A percentile compares a stretch with the other conserved stretches of the same genome.
These are phyloP conservation scores for Parastagonospora nodorum DNA, from an alignment of 2,329 filamentous ascomycete genomes.

Conservation along the genomic window DNA sequence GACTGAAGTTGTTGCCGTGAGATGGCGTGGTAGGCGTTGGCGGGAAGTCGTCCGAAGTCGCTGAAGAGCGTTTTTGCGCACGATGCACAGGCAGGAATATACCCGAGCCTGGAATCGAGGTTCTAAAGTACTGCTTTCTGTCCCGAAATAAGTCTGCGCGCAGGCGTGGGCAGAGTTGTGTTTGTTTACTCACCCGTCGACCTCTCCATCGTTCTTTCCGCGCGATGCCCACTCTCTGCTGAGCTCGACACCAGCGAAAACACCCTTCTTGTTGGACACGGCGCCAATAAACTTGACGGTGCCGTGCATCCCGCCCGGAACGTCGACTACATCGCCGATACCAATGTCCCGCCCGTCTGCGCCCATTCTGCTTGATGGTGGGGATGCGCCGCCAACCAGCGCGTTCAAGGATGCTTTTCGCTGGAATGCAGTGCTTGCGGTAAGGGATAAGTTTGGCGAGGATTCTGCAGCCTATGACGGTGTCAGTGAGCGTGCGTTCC, in stretches of 20 bases:
- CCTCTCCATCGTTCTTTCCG: constrained; percentile 95
- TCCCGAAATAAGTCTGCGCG: constrained; percentile 9
- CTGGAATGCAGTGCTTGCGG: constrained; percentile 56
- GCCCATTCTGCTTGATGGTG: constrained; percentile 50
- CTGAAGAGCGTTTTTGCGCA: constrained; percentile 70
- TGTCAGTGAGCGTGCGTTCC: background rate
- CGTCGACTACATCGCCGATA: constrained; percentile 84
- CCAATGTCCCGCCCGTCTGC: constrained; percentile 61
- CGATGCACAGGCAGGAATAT: constrained; percentile 92
- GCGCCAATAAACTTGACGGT: constrained; percentile 85
- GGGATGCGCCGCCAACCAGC: constrained; percentile 60
- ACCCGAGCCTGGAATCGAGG: constrained; percentile 76
- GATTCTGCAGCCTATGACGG: constrained; percentile 38
- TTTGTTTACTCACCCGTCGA: constrained; percentile 74
- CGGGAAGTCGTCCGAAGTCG: constrained; percentile 61
- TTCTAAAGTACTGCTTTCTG: constrained; percentile 76
- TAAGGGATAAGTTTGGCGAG: constrained; percentile 49
- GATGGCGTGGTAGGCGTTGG: constrained; percentile 72
- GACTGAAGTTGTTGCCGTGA: constrained; percentile 58
- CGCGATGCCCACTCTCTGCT: constrained; percentile 76
- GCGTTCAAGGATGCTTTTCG: constrained; percentile 75
- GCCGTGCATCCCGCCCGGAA: constrained; percentile 90
- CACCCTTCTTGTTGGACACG: constrained; percentile 86
- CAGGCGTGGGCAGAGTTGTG: constrained; percentile 1
- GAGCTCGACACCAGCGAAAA: constrained; percentile 91